Percentiles rank a stretch among this genome's conserved stretches.
Evolutionary conservation across 805 yeast genomes (phyloP).

Genomic region (Kuraishia hungarica): DNA sequence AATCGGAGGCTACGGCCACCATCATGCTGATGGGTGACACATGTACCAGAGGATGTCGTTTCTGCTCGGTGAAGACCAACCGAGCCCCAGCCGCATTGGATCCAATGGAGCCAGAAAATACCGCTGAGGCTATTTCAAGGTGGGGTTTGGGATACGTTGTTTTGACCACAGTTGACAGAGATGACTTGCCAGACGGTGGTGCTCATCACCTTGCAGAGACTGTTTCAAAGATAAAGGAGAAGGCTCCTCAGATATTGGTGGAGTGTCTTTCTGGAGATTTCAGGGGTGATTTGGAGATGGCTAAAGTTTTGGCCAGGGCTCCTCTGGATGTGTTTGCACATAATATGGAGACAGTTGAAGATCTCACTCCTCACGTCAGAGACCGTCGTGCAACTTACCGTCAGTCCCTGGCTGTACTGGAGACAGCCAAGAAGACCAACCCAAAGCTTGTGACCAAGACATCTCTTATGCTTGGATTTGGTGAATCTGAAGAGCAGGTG

Average conservation of each 20-base stretch:
- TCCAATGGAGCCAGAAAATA: conserved; percentile 94
- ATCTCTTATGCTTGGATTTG: conserved; percentile 92
- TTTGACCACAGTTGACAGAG: conserved; percentile 94
- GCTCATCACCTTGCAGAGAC: conserved; percentile 86
- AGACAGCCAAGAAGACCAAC: conserved; percentile 70
- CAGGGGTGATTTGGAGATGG: conserved; percentile 81
- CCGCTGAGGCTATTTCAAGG: conserved; percentile 93
- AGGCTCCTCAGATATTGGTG: conserved; percentile 85
- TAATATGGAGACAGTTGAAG: conserved; percentile 94
- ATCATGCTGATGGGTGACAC: conserved; percentile 98
- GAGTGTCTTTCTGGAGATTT: conserved; percentile 95
- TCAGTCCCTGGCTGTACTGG: conserved; percentile 73
- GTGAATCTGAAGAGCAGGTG: conserved; percentile 90
- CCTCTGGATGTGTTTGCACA: conserved; percentile 97
- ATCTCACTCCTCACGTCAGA: conserved; percentile 85
- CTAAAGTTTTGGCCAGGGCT: conserved; percentile 67
- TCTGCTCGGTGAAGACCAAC: conserved; percentile 93
- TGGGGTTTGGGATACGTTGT: conserved; percentile 99
- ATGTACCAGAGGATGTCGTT: conserved; percentile 98
- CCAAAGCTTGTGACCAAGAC: conserved; percentile 83
- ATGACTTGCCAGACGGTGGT: conserved; percentile 91
- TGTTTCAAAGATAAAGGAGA: conserved; percentile 71
- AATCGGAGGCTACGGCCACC: conserved; percentile 92
- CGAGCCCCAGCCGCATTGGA: conserved; percentile 84
- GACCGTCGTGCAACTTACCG: conserved; percentile 95